phyloP scores from a whole-genome alignment of 257 asterid genomes.

The Leptodermis oblonga region DNA sequence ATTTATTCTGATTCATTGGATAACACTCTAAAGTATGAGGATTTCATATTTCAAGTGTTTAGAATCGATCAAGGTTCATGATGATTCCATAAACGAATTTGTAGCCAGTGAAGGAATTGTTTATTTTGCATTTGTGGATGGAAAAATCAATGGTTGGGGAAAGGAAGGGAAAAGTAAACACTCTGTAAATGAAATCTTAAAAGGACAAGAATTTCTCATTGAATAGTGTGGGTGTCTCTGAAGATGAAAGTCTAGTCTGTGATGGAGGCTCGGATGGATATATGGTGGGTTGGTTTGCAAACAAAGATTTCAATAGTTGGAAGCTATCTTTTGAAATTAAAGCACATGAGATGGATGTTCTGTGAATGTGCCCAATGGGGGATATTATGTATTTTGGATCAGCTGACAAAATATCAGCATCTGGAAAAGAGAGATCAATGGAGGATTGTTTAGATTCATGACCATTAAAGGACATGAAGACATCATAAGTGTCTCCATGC shows the following conservation, averaged over 20 bases:
- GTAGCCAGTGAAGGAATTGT: conserved; percentile 40
- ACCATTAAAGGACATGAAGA: conserved; percentile 70
- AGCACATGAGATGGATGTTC: conserved; percentile 67
- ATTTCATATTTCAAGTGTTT: conserved; percentile 71
- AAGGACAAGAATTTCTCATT: conserved; percentile 74
- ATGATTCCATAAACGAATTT: conserved; percentile 69
- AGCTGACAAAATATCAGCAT: conserved; percentile 56
- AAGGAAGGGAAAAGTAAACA: conserved; percentile 31
- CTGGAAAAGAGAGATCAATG: conserved; percentile 52
- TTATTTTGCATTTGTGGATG: conserved; percentile 80
- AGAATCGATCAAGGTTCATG: conserved; percentile 82
- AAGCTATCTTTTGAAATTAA: conserved; percentile 42
- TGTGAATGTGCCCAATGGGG: conserved; percentile 59
- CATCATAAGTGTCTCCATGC: conserved; percentile 78
- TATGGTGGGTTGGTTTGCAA: conserved; percentile 55
- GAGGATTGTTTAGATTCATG: conserved; percentile 41
- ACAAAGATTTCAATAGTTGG: conserved; percentile 33
- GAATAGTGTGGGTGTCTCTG: conserved; percentile 54
- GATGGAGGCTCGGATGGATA: conserved; percentile 87
- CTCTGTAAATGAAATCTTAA: conserved; percentile 47
- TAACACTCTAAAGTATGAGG: conserved; percentile 76
- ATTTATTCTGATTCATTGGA: conserved; percentile 96
- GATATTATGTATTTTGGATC: conserved; percentile 60
- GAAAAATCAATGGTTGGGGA: conserved; percentile 75
- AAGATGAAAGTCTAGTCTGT: conserved; percentile 47